Base-by-base conservation (phyloP, 164 flowering plant genomes). In the Chimonanthus praecox region DNA sequence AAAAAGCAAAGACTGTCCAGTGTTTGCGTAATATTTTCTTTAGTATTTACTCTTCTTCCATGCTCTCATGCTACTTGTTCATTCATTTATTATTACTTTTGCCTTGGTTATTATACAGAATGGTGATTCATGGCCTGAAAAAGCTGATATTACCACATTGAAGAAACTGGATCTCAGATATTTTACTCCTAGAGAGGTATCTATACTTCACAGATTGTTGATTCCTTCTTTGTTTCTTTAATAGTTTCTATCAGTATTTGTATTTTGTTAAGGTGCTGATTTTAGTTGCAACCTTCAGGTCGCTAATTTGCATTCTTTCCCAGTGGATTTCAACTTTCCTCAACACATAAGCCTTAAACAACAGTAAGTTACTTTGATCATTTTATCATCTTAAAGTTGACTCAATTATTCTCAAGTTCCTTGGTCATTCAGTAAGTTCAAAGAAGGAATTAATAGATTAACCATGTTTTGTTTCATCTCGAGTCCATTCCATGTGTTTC, bases 121-220 rank as follows among this genome's bases (percentile, higher is more conserved):
- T 44, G 11, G 51, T 33, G 47, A 69, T 15, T 11, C 86, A 79
- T 87, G 89, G 92, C 82, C 83, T 72, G 68, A 77, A 62, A 72
- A 81, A 76, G 88, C 73, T 77, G 87, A 89, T 72, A 69, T 58
- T 43, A 58, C 82, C 45, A 75, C 88, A 10, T 58, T 91, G 80
- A 78, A 79, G 81, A 88, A 85, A 77, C 90, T 84, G 64, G 67
- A 86, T 58, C 94, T 95, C 73, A 85, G 98, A 86, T 95, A 90
- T 81, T 95, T 95, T 72, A 95, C 99, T 47, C 99, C 99, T 13
- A 88, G 92, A 71, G 99, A 95, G 98, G 98, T 94, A 79, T 58
- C 73, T 67, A 49, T 50, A 65, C 4, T 66, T 33, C 16, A 54
- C 60, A 8, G 9, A 7, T 69, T 43, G 7, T 54, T 33, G 20